These are phyloP conservation scores for Ophiostoma sp. DNA, from an alignment of 2,329 filamentous ascomycete genomes.

Conservation along the genomic window DNA sequence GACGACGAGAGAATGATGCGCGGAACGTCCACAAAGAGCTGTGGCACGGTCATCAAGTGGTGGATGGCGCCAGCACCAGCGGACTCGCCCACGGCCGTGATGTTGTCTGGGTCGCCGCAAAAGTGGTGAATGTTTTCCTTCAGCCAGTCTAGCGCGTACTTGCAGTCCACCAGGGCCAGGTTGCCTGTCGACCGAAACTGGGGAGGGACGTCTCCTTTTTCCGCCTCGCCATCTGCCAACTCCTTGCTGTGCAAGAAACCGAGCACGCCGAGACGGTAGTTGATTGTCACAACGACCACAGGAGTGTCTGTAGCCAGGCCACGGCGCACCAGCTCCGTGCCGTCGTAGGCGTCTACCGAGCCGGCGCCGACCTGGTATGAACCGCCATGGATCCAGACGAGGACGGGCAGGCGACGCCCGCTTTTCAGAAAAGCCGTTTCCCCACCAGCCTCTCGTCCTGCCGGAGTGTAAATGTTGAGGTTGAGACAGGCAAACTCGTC, in stretches of 20 bases:
- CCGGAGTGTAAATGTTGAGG: conserved; percentile 17
- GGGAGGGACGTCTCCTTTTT: not conserved
- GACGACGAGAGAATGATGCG: conserved; percentile 21
- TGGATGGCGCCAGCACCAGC: conserved; percentile 19
- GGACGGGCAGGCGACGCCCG: not conserved
- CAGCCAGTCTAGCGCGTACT: conserved; percentile 19
- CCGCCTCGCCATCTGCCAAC: not conserved
- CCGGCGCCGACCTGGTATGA: conserved; percentile 16
- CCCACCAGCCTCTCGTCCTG: not conserved
- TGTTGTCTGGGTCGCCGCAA: conserved; percentile 19
- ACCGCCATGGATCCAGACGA: conserved; percentile 21
- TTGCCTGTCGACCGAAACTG: conserved; percentile 16
- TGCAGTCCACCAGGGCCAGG: conserved; percentile 11
- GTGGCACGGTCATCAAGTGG: conserved; percentile 3
- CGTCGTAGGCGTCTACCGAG: conserved; percentile 19
- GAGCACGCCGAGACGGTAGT: conserved; percentile 18
- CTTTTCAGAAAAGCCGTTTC: not conserved
- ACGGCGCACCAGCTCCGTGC: not conserved
- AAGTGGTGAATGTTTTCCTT: conserved; percentile 9
- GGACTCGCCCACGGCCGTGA: conserved; percentile 19
- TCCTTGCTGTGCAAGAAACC: conserved; percentile 19
- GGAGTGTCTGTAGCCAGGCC: not conserved
- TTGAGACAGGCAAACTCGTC: conserved; percentile 22
- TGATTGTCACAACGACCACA: conserved; percentile 22
- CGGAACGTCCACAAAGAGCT: conserved; percentile 16